phyloP scores from a whole-genome alignment of 495 filamentous ascomycete species.

The Penicillium pulvis region DNA sequence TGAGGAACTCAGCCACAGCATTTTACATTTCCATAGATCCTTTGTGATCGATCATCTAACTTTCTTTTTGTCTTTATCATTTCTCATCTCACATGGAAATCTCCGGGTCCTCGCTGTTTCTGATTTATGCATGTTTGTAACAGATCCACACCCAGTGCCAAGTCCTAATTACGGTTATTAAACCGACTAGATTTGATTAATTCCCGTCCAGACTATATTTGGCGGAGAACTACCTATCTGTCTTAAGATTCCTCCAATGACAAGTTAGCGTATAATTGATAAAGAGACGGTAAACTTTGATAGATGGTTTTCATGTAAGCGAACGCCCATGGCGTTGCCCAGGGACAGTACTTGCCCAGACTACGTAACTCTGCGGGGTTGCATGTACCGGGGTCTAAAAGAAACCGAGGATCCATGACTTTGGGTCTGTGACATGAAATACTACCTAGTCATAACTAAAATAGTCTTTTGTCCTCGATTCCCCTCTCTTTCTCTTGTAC shows the following conservation, averaged over 20 bases:
- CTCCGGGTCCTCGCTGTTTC: not conserved
- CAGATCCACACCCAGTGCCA: not conserved
- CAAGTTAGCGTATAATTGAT: not conserved
- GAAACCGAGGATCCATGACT: not conserved
- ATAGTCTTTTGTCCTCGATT: not conserved
- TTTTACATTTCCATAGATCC: slow-evolving; percentile 1
- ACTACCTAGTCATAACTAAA: not conserved
- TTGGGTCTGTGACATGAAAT: not conserved
- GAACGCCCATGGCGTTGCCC: slow-evolving; percentile 3
- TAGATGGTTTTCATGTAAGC: not conserved
- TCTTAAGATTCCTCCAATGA: not conserved
- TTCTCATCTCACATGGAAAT: not conserved
- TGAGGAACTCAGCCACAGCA: slow-evolving; percentile 23
- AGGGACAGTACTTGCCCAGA: slow-evolving; percentile 2
- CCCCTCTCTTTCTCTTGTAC: not conserved
- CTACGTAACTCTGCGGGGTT: slow-evolving; percentile 11
- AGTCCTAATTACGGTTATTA: not conserved
- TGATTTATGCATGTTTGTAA: not conserved
- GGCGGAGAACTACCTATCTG: not conserved
- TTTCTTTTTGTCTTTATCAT: not conserved
- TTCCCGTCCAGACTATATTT: not conserved
- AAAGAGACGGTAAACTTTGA: not conserved
- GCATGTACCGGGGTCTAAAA: slow-evolving; percentile 4
- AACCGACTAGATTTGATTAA: not conserved
- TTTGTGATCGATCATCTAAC: not conserved